A percentile compares a stretch with the other conserved stretches of the same genome.
These are phyloP conservation scores for Ustanciosporium gigantosporum DNA, from an alignment of 1,284 basidiomycete species.

Conservation along the genomic window DNA sequence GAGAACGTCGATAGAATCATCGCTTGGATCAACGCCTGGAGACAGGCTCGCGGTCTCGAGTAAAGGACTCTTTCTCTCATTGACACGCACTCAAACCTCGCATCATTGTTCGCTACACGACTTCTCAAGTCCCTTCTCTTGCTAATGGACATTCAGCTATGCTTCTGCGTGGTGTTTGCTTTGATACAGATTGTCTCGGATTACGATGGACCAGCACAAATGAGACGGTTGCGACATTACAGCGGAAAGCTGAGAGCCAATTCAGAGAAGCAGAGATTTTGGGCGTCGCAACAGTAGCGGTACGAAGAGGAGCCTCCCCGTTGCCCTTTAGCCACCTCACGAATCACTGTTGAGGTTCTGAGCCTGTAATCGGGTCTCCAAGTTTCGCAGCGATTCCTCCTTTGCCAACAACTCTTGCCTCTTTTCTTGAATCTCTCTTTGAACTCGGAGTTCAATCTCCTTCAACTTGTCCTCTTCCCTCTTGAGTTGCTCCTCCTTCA, in stretches of 20 bases:
- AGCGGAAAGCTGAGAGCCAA: too few species aligned
- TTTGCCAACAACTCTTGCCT: slow-evolving; percentile 78
- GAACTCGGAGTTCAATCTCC: slow-evolving; percentile 96
- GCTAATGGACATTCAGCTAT: slow-evolving; percentile 1
- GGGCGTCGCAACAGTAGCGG: too few species aligned
- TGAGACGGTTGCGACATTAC: too few species aligned
- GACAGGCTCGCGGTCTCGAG: slow-evolving; percentile 64
- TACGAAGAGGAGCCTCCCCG: too few species aligned
- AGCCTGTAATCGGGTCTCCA: slow-evolving; percentile 85
- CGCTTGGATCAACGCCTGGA: slow-evolving; percentile 82
- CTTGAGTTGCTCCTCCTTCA: slow-evolving; percentile 98
- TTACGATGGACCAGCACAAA: too few species aligned
- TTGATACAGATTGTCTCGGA: too few species aligned
- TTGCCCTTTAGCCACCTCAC: too few species aligned
- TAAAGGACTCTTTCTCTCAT: too few species aligned
- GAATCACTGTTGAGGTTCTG: slow-evolving; percentile 30
- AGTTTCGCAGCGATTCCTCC: slow-evolving; percentile 69
- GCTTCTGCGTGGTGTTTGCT: too few species aligned
- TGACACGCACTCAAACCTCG: background rate
- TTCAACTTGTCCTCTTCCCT: slow-evolving; percentile 80
- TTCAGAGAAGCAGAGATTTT: too few species aligned
- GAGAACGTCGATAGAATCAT: slow-evolving; percentile 81
- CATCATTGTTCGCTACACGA: too few species aligned
- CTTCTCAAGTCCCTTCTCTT: too few species aligned
- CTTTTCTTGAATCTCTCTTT: slow-evolving; percentile 98